Percentiles rank a stretch among this genome's conserved stretches.
phyloP scores from a whole-genome alignment of 495 filamentous ascomycete species.

The Aspergillus conjunctus region DNA sequence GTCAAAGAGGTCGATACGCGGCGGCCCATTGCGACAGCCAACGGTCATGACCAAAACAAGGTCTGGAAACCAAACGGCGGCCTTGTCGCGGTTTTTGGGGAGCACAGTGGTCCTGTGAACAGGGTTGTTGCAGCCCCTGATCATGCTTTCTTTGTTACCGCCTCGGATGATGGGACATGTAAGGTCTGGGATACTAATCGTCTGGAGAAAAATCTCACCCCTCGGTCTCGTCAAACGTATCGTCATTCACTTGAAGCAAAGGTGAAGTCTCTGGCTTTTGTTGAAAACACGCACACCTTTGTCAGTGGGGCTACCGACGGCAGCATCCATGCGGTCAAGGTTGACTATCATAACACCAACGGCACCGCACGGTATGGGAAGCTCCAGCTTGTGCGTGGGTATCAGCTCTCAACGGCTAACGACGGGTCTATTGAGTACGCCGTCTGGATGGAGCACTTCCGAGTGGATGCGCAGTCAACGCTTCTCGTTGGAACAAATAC shows the following conservation, averaged over 20 bases:
- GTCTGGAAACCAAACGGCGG: slow-evolving; percentile 84
- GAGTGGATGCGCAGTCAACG: slow-evolving; percentile 74
- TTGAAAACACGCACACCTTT: slow-evolving; percentile 93
- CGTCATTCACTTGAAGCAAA: slow-evolving; percentile 68
- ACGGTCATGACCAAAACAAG: slow-evolving; percentile 48
- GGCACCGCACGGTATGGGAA: slow-evolving; percentile 74
- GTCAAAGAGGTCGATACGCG: slow-evolving; percentile 69
- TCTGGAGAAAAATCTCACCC: slow-evolving; percentile 84
- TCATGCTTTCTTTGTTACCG: slow-evolving; percentile 93
- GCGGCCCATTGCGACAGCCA: slow-evolving; percentile 64
- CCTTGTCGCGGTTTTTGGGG: slow-evolving; percentile 83
- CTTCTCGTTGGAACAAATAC: slow-evolving; percentile 85
- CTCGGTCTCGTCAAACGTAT: slow-evolving; percentile 86
- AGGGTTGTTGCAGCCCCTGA: slow-evolving; percentile 83
- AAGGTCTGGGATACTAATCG: slow-evolving; percentile 92
- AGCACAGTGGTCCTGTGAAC: slow-evolving; percentile 82
- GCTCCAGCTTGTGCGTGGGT: slow-evolving; percentile 72
- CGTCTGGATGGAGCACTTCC: slow-evolving; percentile 91
- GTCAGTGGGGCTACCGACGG: slow-evolving; percentile 88
- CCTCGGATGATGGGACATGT: slow-evolving; percentile 86
- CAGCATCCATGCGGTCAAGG: slow-evolving; percentile 83
- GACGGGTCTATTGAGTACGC: slow-evolving; percentile 64
- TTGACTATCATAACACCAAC: slow-evolving; percentile 68
- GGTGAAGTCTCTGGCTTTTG: slow-evolving; percentile 80
- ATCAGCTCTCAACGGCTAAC: slow-evolving; percentile 62